phyloP scores from a whole-genome alignment of 768 basidiomycete genomes.

The Tricholoma terreum region DNA sequence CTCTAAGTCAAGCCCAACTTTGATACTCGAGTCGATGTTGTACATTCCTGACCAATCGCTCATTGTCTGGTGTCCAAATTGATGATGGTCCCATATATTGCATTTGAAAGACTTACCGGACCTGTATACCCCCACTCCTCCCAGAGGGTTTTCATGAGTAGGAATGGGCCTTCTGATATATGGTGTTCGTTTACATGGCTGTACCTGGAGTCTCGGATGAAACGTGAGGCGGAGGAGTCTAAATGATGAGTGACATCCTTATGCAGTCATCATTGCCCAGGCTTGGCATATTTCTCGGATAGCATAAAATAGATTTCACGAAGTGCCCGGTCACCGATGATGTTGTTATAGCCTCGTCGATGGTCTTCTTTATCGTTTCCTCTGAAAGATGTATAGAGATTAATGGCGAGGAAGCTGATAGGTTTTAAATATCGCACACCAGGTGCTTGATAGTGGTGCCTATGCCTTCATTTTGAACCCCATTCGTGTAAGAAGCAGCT shows the following conservation, averaged over 20 bases:
- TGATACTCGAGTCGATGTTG: constrained; percentile 58
- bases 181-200: constrained; percentile 79
- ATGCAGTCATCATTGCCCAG: constrained; percentile 77
- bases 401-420: not conserved
- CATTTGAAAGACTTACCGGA: constrained; percentile 31
- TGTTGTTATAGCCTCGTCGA: constrained; percentile 63
- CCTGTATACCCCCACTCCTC: constrained; percentile 77
- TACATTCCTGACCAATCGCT: constrained; percentile 85
- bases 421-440: constrained; percentile 40
- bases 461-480: constrained; percentile 74
- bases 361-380: constrained; percentile 84
- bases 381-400: constrained; percentile 26
- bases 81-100: not conserved
- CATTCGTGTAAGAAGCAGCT: constrained; percentile 70
- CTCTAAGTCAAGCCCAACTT: constrained; percentile 78
- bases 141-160: constrained; percentile 58
- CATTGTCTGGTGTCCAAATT: constrained; percentile 57
- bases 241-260: constrained; percentile 22
- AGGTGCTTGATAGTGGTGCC: constrained; percentile 82
- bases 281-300: constrained; percentile 60
- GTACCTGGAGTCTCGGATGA: constrained; percentile 41
- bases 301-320: constrained; percentile 76
- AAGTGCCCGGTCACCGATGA: constrained; percentile 62
- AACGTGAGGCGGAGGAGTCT: not conserved
- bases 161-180: constrained; percentile 57